phyloP scores from a whole-genome alignment of 306 rosid species.

The Acacia crassicarpa region DNA sequence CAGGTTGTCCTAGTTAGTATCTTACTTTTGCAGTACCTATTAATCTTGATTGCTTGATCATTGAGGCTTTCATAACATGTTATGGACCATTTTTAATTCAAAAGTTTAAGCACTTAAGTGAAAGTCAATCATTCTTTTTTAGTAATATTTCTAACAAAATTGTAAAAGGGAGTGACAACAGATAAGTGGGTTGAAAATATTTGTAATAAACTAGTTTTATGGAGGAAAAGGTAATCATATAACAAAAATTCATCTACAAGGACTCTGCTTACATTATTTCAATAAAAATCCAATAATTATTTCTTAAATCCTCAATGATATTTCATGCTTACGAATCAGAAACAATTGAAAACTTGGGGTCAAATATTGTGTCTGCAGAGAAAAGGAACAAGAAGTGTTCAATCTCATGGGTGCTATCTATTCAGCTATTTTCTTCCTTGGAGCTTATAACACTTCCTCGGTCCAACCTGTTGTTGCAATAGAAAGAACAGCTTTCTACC shows the following conservation, averaged over 20 bases:
- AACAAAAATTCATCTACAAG: not conserved
- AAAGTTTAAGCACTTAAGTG: not conserved
- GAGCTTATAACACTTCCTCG: conserved; percentile 37
- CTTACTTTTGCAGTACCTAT: conserved; percentile 4
- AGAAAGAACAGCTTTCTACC: conserved; percentile 58
- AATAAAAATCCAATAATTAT: not conserved
- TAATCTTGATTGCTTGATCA: not conserved
- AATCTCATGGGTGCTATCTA: conserved; percentile 49
- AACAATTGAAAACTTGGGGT: not conserved
- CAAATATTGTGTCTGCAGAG: conserved; percentile 29
- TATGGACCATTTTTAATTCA: not conserved
- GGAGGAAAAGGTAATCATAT: not conserved
- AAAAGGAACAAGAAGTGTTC: conserved; percentile 47
- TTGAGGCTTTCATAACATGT: not conserved
- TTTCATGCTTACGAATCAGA: conserved; percentile 2
- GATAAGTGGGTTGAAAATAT: not conserved
- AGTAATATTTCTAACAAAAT: not conserved
- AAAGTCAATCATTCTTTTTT: not conserved
- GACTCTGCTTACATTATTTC: not conserved
- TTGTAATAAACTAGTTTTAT: not conserved
- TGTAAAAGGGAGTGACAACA: not conserved
- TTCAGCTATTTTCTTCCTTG: conserved; percentile 48
- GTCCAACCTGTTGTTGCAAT: conserved; percentile 52
- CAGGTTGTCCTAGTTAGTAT: conserved; percentile 14
- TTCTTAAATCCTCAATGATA: not conserved